phyloP scores from a whole-genome alignment of 1,284 basidiomycete genomes.

The Ustilago sp. region DNA sequence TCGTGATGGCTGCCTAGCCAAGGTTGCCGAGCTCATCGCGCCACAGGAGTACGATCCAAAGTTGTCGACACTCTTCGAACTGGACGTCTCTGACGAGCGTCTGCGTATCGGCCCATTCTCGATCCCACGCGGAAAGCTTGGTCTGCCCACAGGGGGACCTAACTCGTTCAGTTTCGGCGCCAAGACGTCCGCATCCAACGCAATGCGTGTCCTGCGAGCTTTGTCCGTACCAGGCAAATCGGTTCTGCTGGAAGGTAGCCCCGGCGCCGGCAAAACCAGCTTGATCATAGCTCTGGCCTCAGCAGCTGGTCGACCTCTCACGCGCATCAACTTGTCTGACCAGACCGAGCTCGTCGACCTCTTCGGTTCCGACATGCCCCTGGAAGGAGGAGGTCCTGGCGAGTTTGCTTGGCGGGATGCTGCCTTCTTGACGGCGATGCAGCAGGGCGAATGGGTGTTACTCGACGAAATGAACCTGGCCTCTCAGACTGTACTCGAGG shows the following conservation, averaged over 20 bases:
- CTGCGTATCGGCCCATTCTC: slow-evolving; percentile 83
- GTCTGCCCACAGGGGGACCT: slow-evolving; percentile 50
- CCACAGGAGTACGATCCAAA: slow-evolving; percentile 40
- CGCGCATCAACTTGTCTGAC: slow-evolving; percentile 98
- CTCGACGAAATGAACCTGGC: slow-evolving; percentile 99
- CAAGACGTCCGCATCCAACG: slow-evolving; percentile 88
- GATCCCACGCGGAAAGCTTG: slow-evolving; percentile 75
- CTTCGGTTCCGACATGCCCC: slow-evolving; percentile 95
- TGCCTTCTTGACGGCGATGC: slow-evolving; percentile 92
- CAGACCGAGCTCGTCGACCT: slow-evolving; percentile 97
- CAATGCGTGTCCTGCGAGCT: slow-evolving; percentile 88
- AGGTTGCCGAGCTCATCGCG: slow-evolving; percentile 70
- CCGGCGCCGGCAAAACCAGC: slow-evolving; percentile 99
- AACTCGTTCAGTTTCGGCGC: slow-evolving; percentile 82
- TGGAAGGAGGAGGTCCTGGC: slow-evolving; percentile 89
- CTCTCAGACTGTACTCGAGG: slow-evolving; percentile 90
- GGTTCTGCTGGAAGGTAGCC: slow-evolving; percentile 94
- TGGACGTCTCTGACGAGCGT: slow-evolving; percentile 60
- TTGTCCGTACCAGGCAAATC: slow-evolving; percentile 86
- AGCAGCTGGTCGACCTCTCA: slow-evolving; percentile 81
- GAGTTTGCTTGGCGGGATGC: slow-evolving; percentile 98
- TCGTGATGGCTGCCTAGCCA: slow-evolving; percentile 70
- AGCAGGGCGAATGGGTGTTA: slow-evolving; percentile 82
- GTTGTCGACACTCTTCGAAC: slow-evolving; percentile 71
- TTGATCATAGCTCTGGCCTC: slow-evolving; percentile 88